Evolutionary conservation across 2,329 filamentous ascomycete genomes (phyloP), one percentile per base, ranked within the genome.

Genomic region (Cercospora sp.): DNA sequence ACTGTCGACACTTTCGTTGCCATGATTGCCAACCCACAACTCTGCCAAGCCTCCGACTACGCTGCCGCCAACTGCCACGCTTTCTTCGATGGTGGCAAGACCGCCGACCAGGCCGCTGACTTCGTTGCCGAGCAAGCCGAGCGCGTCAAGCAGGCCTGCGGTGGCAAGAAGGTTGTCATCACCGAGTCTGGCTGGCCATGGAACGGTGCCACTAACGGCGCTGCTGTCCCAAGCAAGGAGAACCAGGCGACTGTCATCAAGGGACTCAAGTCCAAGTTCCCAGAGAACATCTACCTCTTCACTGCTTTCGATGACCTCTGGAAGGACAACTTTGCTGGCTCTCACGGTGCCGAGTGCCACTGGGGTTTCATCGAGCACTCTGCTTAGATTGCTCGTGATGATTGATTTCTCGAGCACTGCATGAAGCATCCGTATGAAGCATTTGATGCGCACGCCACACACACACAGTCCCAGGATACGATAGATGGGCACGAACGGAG

Each of bases 131-230:
- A 83, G 28, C 88, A 89, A 70, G 85, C 82, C 6, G 75, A 81
- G 30, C 77, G 73, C 6, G 81, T 89, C 67, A 81, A 81, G 18
- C 73, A 78, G 3, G 82, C 81, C 3, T 87, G 85, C 62, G 80
- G 80, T 26, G 81, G 81, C 71, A 90, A 92, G 79, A 84, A 85
- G 57, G 85, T 91, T 33, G 83, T 94, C 42, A 88, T 96, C 72
- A 93, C 91, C 1, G 93, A 97, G 82, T 90, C 90, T 3, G 93
- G 93, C 61, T 97, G 93, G 93, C 93, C 93, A 51, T 88, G 87
- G 77, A 79, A 87, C 72, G 93, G 93, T 18, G 73, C 82, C 12
- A 68, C 84, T 63, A 94, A 95, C 76, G 87, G 88, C 2, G 75
- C 77, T 18, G 92, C 92, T n/a, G 82, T 94, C 1, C 90, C 92